Base-by-base conservation (phyloP, 768 basidiomycete species). In the Favolaschia claudopus region DNA sequence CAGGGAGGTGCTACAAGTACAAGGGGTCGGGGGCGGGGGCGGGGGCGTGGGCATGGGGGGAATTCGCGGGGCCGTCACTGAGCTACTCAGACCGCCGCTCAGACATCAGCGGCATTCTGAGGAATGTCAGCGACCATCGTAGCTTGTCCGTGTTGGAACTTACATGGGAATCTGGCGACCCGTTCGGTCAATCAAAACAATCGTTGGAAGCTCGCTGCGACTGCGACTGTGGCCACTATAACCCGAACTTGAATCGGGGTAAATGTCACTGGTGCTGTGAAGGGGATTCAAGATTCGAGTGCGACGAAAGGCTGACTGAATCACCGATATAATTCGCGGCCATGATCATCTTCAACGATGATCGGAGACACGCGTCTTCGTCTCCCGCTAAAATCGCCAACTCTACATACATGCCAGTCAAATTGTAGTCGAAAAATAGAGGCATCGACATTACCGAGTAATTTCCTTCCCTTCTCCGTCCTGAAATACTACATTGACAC, bases 391-490 rank as follows among this genome's bases (percentile, higher is more conserved):
- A 84, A 86, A 51, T 86, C 80, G 8, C 85, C 85, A 19, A 86
- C 82, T 65, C 86, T 87, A 50, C 15, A 45, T 59, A 39, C 31
- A 5, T 28, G 15, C 27, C 15, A 42, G 28, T 36, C 47, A 43
- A 15, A 42, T 13, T 6, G 20, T 39, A 27, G 49, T 19, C 28
- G 19, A 20, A 46, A 29, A 14, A 2, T n/a, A 25, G 12, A n/a
- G 40, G 29, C 42, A 32, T 37, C 48, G 28, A 40, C 34, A 67
- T 51, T 72, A 85, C 88, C 88, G 83, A 3, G 83, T 82, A 24
- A 89, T 84, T 65, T 87, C 86, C 52, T 84, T 82, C 20, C 89
- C 89, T 19, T 78, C 71, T 62, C 85, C 83, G 65, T 90, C 89
- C 69, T 87, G 81, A 64, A 91, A 89, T 42, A 90, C 80, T 6